Conservation (phyloP, 192 early-diverging fungal species). For the Backusella tuberculispora region DNA sequence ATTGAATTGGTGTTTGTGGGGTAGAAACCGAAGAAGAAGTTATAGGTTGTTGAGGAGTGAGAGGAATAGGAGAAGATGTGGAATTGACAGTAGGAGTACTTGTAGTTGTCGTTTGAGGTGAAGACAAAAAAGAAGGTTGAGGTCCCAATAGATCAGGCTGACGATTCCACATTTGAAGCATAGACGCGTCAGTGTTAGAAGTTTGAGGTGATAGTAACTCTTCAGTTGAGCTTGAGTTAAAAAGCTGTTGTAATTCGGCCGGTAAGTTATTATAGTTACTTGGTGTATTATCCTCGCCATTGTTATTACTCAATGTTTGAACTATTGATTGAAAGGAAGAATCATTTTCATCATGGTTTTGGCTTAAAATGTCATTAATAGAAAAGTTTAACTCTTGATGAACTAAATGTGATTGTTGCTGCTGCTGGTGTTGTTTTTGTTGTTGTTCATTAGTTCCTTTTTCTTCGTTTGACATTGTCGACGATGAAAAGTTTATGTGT, state of each 20-base stretch:
- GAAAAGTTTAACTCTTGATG: conserved; percentile 22
- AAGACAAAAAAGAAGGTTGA: conserved; percentile 11
- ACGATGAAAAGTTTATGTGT: background rate
- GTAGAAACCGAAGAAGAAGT: background rate
- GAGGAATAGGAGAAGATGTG: background rate
- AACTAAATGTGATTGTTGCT: background rate
- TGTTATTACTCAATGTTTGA: conserved; percentile 22
- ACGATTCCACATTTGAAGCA: conserved; percentile 11
- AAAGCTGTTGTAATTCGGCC: conserved; percentile 25
- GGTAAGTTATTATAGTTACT: conserved; percentile 24
- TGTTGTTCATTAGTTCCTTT: conserved; percentile 11
- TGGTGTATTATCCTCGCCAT: conserved; percentile 8
- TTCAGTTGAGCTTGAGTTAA: conserved; percentile 18
- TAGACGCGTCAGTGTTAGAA: conserved; percentile 25
- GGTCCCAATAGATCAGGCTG: conserved; percentile 1
- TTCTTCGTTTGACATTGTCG: conserved; percentile 15
- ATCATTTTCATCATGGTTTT: conserved; percentile 21
- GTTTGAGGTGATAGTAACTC: conserved; percentile 24
- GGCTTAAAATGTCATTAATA: conserved; percentile 27
- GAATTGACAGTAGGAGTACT: background rate
- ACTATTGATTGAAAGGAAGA: conserved; percentile 30
- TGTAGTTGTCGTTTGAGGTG: background rate
- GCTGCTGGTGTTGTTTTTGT: background rate
- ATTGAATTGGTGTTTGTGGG: background rate
- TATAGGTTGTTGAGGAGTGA: background rate